Evolutionary conservation across 2,329 filamentous ascomycete species (phyloP).

Genomic region (Penicillium sp.): DNA sequence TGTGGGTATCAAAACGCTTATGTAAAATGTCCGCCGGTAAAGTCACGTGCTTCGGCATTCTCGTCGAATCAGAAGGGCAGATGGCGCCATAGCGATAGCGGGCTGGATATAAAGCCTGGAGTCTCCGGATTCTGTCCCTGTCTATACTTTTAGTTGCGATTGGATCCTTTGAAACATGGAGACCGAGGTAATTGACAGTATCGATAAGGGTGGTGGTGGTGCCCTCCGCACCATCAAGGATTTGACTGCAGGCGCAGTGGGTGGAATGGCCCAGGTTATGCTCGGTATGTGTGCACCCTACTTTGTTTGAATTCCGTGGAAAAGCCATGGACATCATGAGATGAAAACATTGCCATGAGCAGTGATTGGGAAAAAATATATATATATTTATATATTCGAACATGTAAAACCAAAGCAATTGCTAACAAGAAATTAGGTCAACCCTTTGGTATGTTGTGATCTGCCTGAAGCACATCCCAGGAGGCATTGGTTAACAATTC

Average conservation of each 20-base stretch:
- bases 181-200: slow-evolving; percentile 36
- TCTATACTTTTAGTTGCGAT: slow-evolving; percentile 7
- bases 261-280: slow-evolving; percentile 89
- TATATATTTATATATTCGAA: no score
- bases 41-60: slow-evolving; percentile 33
- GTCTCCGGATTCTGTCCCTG: slow-evolving; percentile 7
- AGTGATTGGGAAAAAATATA: no score
- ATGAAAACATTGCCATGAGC: background rate
- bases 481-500: slow-evolving; percentile 17
- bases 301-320: background rate
- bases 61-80: slow-evolving; percentile 31
- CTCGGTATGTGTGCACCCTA: slow-evolving; percentile 63
- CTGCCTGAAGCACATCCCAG: background rate
- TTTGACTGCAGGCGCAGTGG: slow-evolving; percentile 82
- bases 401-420: background rate
- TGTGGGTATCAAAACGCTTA: background rate
- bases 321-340: slow-evolving; percentile 1
- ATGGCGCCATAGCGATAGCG: slow-evolving; percentile 23
- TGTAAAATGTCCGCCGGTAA: slow-evolving; percentile 17
- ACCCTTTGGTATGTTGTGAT: slow-evolving; percentile 58
- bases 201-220: slow-evolving; percentile 40
- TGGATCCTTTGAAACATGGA: slow-evolving; percentile 24
- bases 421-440: slow-evolving; percentile 51
- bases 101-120: slow-evolving; percentile 11
- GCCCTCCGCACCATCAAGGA: slow-evolving; percentile 73